Evolutionary conservation across 148 eudicot genomes (phyloP), one percentile per base, ranked within the genome.

Genomic region (Oxyria digyna): DNA sequence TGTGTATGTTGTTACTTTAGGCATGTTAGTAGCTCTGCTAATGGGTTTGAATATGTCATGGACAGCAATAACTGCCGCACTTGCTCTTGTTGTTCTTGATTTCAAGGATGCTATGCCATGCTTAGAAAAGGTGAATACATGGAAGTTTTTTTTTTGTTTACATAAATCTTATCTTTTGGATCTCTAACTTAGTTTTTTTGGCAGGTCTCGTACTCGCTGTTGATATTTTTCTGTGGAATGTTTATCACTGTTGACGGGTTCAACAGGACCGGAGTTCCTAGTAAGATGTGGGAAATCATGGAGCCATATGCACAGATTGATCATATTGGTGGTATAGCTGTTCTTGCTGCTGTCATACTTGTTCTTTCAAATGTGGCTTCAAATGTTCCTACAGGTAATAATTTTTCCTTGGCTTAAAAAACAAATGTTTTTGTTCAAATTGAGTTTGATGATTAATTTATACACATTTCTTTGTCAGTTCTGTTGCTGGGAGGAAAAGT

Each of bases 221-320:
- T 91, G 78, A 77, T 91, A 74, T 91, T 91, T 84, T 92, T 89
- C 73, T 89, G 97, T 24, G 97, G 96, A 50, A 89, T 91, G 97
- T 92, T 92, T 66, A 89, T 92, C 37, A 92, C 97, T 18, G 93
- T 92, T 15, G 91, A 87, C 8, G 97, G 97, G 37, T 89, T 92
- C 69, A 89, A 92, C 79, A 84, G 68, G 76, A 92, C 97, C 1
- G 96, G 96, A 67, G 84, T 92, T 54, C 97, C 97, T 3, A 78
- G 89, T 71, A 65, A 79, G 18, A 17, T 91, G 40, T 91, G 97
- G 97, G 89, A 87, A 0, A 43, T 84, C 15, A 80, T 91, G 97
- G 93, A 89, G 74, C 97, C 97, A 46, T 75, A 87, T 72, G 77
- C 97, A 20, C 77, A 83, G 67, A 83, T 87, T 72, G 81, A 91